Evolutionary conservation across 208 protist species (phyloP), one percentile per base, ranked within the genome.

Genomic region (Trypanosoma rangeli): DNA sequence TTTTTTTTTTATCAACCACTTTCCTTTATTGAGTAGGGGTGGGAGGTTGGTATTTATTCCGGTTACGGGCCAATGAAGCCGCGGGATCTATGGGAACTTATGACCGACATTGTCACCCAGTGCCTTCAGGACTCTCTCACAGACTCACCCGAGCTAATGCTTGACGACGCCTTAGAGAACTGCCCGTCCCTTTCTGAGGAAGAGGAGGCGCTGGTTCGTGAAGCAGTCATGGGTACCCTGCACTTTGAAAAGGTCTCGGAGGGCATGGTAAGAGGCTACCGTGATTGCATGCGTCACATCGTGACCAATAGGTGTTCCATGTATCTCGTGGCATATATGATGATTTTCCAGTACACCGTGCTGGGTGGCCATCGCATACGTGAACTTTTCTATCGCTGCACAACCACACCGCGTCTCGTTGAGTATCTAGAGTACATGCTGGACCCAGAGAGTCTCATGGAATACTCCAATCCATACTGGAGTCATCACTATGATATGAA

Each of bases 211-310:
- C 78, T 92, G 29, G 68, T 87, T 31, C 75, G 79, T 24, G 78
- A 86, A 22, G 83, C 78, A 59, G 73, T 81, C 33, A 77, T 79
- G 18, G 79, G 81, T 56, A 79, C 88, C 29, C 55, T 73, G 0
- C 81, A 87, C 46, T 95, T 92, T 65, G 64, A 80, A 37, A 48
- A 53, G 15, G 60, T 95, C 16, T 93, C 78, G 68, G 84, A 93
- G 18, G 90, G 84, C 20, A 83, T 83, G 10, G 75, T 93, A 9
- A 78, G 89, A 52, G 90, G 90, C 24, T 95, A 90, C 68, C 87
- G 85, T 44, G 75, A 78, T 60, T 80, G 76, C 57, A 73, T 77
- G 58, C 89, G 87, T 46, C 86, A 85, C 59, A 92, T 87, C 66
- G 62, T 67, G n/a, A 62, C 60, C 8, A 64, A 80, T 66, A 77